A percentile compares a stretch with the other conserved stretches of the same genome.
Conservation (phyloP, 176 grass and related monocot species). For the Oryza officinalis region DNA sequence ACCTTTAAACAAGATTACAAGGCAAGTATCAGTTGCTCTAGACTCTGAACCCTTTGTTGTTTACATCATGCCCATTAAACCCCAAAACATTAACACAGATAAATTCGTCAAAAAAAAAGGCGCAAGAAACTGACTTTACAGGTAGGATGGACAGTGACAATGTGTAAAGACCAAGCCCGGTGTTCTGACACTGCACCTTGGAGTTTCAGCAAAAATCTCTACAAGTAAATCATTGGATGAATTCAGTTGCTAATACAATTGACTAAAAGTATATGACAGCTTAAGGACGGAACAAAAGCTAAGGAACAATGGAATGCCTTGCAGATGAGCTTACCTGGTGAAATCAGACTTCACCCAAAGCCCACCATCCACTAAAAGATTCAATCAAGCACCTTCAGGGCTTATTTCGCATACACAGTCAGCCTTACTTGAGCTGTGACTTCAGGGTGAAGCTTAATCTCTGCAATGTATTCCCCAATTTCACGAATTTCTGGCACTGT, state of each 20-base stretch:
- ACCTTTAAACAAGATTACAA: background rate
- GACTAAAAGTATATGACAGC: background rate
- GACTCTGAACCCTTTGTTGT: background rate
- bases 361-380: background rate
- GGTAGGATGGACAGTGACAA: background rate
- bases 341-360: conserved; percentile 4
- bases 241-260: background rate
- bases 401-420: conserved; percentile 73
- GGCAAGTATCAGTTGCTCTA: background rate
- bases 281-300: background rate
- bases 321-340: background rate
- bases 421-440: conserved; percentile 76
- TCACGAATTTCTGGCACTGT: conserved; percentile 86
- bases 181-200: background rate
- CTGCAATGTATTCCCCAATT: conserved; percentile 76
- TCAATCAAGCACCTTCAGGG: background rate
- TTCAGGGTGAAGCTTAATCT: conserved; percentile 88
- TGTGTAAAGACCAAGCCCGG: background rate
- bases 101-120: background rate
- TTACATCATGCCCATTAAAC: background rate
- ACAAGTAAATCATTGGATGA: background rate
- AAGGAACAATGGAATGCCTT: background rate
- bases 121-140: conserved; percentile 23
- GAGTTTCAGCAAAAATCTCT: conserved; percentile 38
- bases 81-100: background rate